A percentile compares a stretch with the other conserved stretches of the same genome.
phyloP scores from a whole-genome alignment of 2,329 filamentous ascomycete genomes.

The Colletotrichum sp. region DNA sequence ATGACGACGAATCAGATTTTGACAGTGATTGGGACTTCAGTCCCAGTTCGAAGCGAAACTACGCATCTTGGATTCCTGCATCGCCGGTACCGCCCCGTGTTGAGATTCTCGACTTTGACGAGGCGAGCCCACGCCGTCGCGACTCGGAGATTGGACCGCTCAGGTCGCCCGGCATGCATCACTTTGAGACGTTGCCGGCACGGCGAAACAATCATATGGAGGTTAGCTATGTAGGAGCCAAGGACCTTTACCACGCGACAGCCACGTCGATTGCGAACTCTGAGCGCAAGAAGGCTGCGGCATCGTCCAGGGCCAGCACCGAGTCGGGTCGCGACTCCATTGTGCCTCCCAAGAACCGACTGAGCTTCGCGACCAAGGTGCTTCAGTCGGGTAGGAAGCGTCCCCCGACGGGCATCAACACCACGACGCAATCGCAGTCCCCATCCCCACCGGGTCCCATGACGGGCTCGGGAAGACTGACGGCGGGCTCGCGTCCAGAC shows the following conservation, averaged over 20 bases:
- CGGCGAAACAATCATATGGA: conserved; percentile 22
- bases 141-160: conserved; percentile 15
- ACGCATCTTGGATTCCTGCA: conserved; percentile 16
- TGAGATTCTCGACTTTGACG: conserved; percentile 10
- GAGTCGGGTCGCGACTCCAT: neutral
- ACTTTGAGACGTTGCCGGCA: conserved; percentile 22
- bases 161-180: conserved; percentile 21
- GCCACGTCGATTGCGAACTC: conserved; percentile 25
- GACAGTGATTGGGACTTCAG: conserved; percentile 19
- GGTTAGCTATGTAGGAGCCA: conserved; percentile 16
- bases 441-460: neutral
- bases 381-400: conserved; percentile 15
- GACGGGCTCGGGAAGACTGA: neutral
- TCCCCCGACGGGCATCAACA: conserved; percentile 16
- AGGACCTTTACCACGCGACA: conserved; percentile 30
- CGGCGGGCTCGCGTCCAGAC: neutral
- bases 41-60: neutral
- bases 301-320: neutral
- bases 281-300: neutral
- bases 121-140: conserved; percentile 10
- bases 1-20: conserved; percentile 9
- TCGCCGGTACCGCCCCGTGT: conserved; percentile 17
- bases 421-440: neutral
- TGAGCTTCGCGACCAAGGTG: conserved; percentile 20
- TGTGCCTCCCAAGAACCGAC: neutral